phyloP scores from a whole-genome alignment of 352 stramenopile genomes.

The Thalassiosira oceanica region DNA sequence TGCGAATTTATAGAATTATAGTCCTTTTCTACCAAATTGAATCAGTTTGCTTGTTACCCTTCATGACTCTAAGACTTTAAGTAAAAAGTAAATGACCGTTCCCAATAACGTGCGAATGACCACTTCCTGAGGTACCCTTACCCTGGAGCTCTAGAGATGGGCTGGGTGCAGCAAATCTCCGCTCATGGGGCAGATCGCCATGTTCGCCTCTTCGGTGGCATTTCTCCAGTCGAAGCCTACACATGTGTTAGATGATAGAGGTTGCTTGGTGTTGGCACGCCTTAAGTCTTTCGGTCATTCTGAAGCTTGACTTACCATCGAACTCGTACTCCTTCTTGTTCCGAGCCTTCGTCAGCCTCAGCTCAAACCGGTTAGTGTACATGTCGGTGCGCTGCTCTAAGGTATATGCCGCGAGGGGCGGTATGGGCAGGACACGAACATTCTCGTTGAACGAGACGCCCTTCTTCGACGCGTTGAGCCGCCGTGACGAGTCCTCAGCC shows the following conservation, averaged over 20 bases:
- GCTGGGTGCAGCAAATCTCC: slow-evolving; percentile 40
- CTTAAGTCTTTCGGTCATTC: too few relatives aligned
- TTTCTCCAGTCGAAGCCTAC: slow-evolving; percentile 41
- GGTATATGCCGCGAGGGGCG: slow-evolving; percentile 22
- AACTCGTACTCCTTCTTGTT: slow-evolving; percentile 43
- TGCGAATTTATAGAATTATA: too few relatives aligned
- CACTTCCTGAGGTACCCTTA: not conserved
- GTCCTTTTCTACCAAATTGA: too few relatives aligned
- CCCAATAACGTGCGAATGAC: too few relatives aligned
- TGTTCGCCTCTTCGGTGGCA: slow-evolving; percentile 28
- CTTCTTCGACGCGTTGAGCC: too few relatives aligned
- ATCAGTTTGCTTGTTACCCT: too few relatives aligned
- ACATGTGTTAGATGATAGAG: too few relatives aligned
- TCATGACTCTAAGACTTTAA: too few relatives aligned
- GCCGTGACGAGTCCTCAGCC: not conserved
- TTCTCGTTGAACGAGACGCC: slow-evolving; percentile 39
- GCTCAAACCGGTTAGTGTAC: slow-evolving; percentile 27
- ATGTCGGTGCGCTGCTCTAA: slow-evolving; percentile 27
- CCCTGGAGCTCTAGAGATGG: slow-evolving; percentile 33
- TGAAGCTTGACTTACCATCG: too few relatives aligned
- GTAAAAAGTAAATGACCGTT: too few relatives aligned
- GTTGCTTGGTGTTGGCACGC: too few relatives aligned
- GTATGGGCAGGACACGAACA: slow-evolving; percentile 40
- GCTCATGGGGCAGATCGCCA: slow-evolving; percentile 31
- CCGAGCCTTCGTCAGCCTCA: slow-evolving; percentile 21